A percentile compares a stretch with the other conserved stretches of the same genome.
Conservation (phyloP, 257 asterid genomes). For the Sherardia arvensis region DNA sequence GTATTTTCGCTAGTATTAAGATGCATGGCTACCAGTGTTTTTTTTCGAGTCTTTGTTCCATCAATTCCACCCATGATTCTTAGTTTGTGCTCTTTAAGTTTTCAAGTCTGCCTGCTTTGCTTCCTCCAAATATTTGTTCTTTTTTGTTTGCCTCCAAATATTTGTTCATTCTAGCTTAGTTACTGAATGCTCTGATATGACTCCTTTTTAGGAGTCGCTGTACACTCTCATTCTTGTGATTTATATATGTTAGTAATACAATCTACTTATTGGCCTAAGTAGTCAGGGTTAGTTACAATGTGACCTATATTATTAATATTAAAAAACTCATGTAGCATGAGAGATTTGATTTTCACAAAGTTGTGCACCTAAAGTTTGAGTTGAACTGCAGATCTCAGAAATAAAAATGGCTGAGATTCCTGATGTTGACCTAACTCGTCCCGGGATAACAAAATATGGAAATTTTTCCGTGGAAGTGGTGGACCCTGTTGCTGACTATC, state of each 20-base stretch:
- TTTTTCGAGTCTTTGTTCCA: background rate
- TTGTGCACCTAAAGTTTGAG: conserved; percentile 21
- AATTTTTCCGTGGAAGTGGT: conserved; percentile 73
- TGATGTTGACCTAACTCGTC: conserved; percentile 64
- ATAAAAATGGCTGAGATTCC: conserved; percentile 74
- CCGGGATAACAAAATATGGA: conserved; percentile 55
- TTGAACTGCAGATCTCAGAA: conserved; percentile 66
- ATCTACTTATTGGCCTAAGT: background rate
- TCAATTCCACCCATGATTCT: background rate
- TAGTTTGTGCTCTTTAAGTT: background rate
- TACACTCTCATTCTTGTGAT: background rate
- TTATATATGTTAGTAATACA: background rate
- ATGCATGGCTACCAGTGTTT: background rate
- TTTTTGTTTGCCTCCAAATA: background rate
- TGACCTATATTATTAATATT: background rate
- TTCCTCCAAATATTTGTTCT: background rate
- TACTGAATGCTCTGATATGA: background rate
- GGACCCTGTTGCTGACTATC: conserved; percentile 88
- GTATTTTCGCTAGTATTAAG: background rate
- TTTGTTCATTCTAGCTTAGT: background rate
- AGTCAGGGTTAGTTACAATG: background rate
- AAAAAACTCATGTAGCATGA: background rate
- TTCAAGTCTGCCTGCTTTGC: background rate
- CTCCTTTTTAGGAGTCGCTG: background rate
- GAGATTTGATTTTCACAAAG: background rate